phyloP scores from a whole-genome alignment of 108 stramenopile genomes.

The Stephanodiscus minutulus region DNA sequence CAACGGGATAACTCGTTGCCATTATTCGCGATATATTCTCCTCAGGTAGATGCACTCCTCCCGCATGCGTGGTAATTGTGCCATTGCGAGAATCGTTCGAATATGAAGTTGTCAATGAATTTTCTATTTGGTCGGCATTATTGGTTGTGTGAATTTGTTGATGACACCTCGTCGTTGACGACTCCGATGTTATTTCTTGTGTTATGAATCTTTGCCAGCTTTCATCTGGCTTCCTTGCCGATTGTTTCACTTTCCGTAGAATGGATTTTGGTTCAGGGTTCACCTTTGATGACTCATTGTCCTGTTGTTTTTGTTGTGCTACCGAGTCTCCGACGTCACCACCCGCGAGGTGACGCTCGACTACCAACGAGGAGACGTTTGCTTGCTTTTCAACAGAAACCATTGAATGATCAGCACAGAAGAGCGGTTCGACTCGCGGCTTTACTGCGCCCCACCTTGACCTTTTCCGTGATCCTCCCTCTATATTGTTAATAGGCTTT shows the following conservation, averaged over 20 bases:
- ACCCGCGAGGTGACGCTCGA: too few species aligned
- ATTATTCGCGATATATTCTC: not conserved
- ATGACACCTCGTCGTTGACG: not conserved
- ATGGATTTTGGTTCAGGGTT: not conserved
- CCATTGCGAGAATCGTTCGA: not conserved
- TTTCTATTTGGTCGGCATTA: not conserved
- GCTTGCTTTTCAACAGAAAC: not conserved
- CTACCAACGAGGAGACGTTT: too few species aligned
- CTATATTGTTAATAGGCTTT: not conserved
- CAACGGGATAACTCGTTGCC: not conserved
- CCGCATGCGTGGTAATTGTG: not conserved
- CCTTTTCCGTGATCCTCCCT: constrained; percentile 1
- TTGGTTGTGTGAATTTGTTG: not conserved
- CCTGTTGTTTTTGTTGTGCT: not conserved
- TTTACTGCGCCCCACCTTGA: not conserved
- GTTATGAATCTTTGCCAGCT: constrained; percentile 1
- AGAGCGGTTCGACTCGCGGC: not conserved
- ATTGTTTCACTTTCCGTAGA: constrained; percentile 8
- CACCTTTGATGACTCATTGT: not conserved
- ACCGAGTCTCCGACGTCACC: not conserved
- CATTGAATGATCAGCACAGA: not conserved
- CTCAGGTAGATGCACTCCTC: not conserved
- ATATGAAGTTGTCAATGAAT: not conserved
- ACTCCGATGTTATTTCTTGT: not conserved
- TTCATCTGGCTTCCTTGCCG: not conserved